phyloP scores from a whole-genome alignment of 2,329 filamentous ascomycete species.

The Acarospora socialis region DNA sequence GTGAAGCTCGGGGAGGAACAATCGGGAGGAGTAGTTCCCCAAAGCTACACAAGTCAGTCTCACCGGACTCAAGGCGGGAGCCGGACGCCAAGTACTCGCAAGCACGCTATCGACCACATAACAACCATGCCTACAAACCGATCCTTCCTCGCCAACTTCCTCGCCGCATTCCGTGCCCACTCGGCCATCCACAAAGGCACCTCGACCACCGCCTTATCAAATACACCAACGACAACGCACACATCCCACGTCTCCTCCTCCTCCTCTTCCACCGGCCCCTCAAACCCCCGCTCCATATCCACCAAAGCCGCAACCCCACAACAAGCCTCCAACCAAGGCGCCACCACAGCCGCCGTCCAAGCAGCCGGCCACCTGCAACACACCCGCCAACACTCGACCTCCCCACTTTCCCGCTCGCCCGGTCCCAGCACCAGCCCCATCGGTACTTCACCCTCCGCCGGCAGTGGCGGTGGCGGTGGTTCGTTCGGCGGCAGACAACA shows the following conservation, averaged over 20 bases:
- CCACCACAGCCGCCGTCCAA: slow-evolving; percentile 26
- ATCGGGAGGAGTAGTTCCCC: too few relatives aligned
- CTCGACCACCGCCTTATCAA: slow-evolving; percentile 22
- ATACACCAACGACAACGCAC: slow-evolving; percentile 19
- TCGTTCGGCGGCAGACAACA: not conserved
- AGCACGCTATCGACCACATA: slow-evolving; percentile 2
- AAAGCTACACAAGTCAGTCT: too few relatives aligned
- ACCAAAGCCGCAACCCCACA: slow-evolving; percentile 25
- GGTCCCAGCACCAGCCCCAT: not conserved
- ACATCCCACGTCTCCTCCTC: slow-evolving; percentile 26
- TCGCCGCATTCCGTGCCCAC: slow-evolving; percentile 52
- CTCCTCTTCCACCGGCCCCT: slow-evolving; percentile 24
- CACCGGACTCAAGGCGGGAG: too few relatives aligned
- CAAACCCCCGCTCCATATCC: slow-evolving; percentile 33
- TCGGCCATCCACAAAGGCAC: slow-evolving; percentile 45
- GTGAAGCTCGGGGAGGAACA: too few relatives aligned
- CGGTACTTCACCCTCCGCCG: slow-evolving; percentile 1
- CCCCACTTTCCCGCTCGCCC: not conserved
- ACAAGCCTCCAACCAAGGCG: slow-evolving; percentile 11
- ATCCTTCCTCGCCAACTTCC: slow-evolving; percentile 52
- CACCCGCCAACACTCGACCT: slow-evolving; percentile 14
- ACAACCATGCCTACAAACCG: slow-evolving; percentile 47
- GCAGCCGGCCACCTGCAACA: slow-evolving; percentile 17
- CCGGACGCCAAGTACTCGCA: too few relatives aligned
- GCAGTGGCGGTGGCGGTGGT: too few relatives aligned